These are phyloP conservation scores for Phytophthora citricola DNA, from an alignment of 352 stramenopile genomes.

Conservation along the genomic window DNA sequence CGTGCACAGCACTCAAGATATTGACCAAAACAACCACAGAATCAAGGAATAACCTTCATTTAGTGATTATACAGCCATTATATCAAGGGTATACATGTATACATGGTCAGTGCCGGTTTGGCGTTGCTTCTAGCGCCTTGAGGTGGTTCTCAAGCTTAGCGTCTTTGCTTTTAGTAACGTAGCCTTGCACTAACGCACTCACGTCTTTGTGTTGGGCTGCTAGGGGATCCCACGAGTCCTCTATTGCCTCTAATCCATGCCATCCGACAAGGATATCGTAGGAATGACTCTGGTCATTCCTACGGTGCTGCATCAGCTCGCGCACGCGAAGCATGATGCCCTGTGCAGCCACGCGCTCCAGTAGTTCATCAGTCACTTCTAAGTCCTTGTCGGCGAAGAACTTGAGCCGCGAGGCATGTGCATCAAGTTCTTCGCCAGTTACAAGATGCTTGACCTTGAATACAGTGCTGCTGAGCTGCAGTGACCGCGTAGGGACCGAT, in stretches of 20 bases:
- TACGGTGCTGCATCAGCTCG: conserved; percentile 11
- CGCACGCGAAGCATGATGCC: too few relatives aligned
- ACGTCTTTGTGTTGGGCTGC: conserved; percentile 12
- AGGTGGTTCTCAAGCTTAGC: conserved; percentile 6
- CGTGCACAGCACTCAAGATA: not conserved
- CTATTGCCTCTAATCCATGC: conserved; percentile 21
- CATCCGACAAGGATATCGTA: conserved; percentile 24
- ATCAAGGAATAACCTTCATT: not conserved
- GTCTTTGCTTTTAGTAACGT: conserved; percentile 12
- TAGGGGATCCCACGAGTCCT: conserved; percentile 29
- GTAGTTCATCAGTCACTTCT: conserved; percentile 17
- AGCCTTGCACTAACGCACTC: conserved; percentile 14
- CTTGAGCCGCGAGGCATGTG: conserved; percentile 26
- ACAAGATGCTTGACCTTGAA: conserved; percentile 26
- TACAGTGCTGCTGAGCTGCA: conserved; percentile 6
- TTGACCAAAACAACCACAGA: not conserved
- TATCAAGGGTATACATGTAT: conserved; percentile 5
- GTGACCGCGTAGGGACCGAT: conserved; percentile 24
- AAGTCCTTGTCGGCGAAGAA: conserved; percentile 22
- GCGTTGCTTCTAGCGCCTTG: not conserved
- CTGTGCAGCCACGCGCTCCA: conserved; percentile 24
- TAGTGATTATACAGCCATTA: not conserved
- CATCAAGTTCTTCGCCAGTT: conserved; percentile 21
- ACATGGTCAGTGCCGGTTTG: not conserved
- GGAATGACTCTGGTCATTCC: conserved; percentile 12